These are phyloP conservation scores for Tinospora cordifolia DNA, from an alignment of 164 flowering plant species.

Conservation along the genomic window DNA sequence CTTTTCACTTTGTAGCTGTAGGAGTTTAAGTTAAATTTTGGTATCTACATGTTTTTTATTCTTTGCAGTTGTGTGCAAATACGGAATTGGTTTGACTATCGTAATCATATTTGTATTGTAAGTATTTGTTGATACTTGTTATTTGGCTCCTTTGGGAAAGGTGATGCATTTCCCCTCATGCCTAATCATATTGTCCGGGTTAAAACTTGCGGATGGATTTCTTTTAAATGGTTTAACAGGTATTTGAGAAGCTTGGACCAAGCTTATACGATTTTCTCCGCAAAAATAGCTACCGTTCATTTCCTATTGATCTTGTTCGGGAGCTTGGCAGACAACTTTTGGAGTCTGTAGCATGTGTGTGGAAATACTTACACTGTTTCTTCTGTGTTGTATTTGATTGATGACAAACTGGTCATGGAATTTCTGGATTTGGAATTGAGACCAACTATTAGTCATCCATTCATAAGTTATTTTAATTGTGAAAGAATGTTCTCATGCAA, in stretches of 20 bases:
- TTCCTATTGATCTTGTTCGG: constrained; percentile 98
- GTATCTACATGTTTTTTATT: constrained; percentile 53
- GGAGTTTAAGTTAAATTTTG: constrained; percentile 28
- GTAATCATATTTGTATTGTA: constrained; percentile 99
- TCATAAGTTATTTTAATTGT: constrained; percentile 3
- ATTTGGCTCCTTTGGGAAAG: constrained; percentile 43
- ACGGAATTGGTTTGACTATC: constrained; percentile 99
- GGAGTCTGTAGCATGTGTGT: constrained; percentile 99
- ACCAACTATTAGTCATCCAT: neutral
- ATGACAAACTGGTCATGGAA: constrained; percentile 14
- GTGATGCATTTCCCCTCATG: constrained; percentile 26
- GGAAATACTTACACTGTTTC: constrained; percentile 43
- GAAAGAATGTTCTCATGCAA: neutral
- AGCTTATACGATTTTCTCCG: constrained; percentile 99
- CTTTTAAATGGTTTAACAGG: constrained; percentile 75
- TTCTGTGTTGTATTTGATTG: constrained; percentile 16
- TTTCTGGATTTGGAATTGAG: constrained; percentile 10
- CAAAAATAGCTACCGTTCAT: constrained; percentile 93
- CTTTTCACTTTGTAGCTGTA: constrained; percentile 13
- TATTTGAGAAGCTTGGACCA: constrained; percentile 99
- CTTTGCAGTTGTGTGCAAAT: constrained; percentile 99
- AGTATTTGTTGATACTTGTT: constrained; percentile 51
- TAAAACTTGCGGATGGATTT: constrained; percentile 57
- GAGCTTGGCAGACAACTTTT: constrained; percentile 97
- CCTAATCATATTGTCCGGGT: constrained; percentile 44